Evolutionary conservation across 2,329 filamentous ascomycete species (phyloP).

Genomic region (Ceratocystis cacaofunesta): DNA sequence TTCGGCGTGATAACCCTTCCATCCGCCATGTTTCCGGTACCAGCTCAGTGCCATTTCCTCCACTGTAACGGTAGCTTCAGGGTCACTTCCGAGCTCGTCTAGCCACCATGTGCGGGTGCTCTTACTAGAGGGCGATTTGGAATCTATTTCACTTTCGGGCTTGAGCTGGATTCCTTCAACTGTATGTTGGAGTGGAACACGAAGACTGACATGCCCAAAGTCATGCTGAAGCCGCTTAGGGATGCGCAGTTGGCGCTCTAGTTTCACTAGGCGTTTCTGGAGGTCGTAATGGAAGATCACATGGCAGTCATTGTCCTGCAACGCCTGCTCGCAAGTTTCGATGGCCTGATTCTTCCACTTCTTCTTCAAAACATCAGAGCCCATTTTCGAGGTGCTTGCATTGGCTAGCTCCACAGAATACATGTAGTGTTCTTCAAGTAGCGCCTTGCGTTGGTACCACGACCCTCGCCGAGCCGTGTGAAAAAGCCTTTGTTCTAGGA

Average conservation of each 20-base stretch:
- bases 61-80: slow-evolving; percentile 62
- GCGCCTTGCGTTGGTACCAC: slow-evolving; percentile 91
- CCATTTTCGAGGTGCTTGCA: slow-evolving; percentile 31
- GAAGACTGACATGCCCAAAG: slow-evolving; percentile 71
- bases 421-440: slow-evolving; percentile 95
- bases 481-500: slow-evolving; percentile 70
- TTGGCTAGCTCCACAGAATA: slow-evolving; percentile 33
- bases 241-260: slow-evolving; percentile 72
- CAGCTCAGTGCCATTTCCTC: slow-evolving; percentile 86
- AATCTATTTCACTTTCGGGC: slow-evolving; percentile 23
- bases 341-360: slow-evolving; percentile 68
- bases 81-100: slow-evolving; percentile 50
- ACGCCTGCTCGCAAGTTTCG: slow-evolving; percentile 66
- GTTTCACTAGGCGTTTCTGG: slow-evolving; percentile 81
- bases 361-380: slow-evolving; percentile 39
- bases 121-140: slow-evolving; percentile 19
- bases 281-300: slow-evolving; percentile 87
- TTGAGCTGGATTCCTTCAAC: slow-evolving; percentile 63
- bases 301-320: slow-evolving; percentile 81
- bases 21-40: slow-evolving; percentile 61
- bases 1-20: slow-evolving; percentile 91
- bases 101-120: slow-evolving; percentile 76
- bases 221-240: slow-evolving; percentile 80
- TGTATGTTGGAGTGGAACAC: slow-evolving; percentile 58
- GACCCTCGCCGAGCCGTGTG: slow-evolving; percentile 70